These are phyloP conservation scores for Xylaria sp. DNA, from an alignment of 2,329 filamentous ascomycete species.

Conservation along the genomic window DNA sequence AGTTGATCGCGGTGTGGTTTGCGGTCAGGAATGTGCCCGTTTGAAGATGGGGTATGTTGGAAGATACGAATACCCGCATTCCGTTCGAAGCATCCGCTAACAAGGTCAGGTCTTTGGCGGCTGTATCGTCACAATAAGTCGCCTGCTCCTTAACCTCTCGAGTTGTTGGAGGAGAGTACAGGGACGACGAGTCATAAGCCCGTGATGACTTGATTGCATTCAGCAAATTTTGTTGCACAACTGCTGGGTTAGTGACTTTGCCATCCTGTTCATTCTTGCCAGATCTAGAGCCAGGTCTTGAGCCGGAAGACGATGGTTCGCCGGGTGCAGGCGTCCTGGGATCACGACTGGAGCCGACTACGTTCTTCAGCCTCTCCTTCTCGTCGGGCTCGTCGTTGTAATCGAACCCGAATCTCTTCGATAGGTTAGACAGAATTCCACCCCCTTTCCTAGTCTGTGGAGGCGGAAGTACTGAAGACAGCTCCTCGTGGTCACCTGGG, in stretches of 20 bases:
- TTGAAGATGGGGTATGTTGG: constrained; percentile 52
- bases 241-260: constrained; percentile 63
- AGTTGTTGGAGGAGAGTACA: constrained; percentile 76
- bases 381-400: constrained; percentile 50
- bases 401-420: constrained; percentile 72
- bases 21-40: constrained; percentile 63
- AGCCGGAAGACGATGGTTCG: constrained; percentile 30
- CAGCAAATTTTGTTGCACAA: constrained; percentile 72
- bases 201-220: constrained; percentile 81
- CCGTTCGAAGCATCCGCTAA: constrained; percentile 72
- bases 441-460: constrained; percentile 52
- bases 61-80: constrained; percentile 75
- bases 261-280: constrained; percentile 47
- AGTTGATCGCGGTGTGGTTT: constrained; percentile 67
- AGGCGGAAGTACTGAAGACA: constrained; percentile 41
- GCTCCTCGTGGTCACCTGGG: constrained; percentile 30
- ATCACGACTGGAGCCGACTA: constrained; percentile 44
- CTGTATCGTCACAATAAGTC: constrained; percentile 82
- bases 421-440: constrained; percentile 72
- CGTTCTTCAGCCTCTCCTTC: constrained; percentile 53
- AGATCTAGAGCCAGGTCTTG: constrained; percentile 29
- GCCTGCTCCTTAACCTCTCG: constrained; percentile 79
- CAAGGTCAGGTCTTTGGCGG: constrained; percentile 74
- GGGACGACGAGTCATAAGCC: constrained; percentile 71
- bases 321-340: constrained; percentile 30